phyloP scores from a whole-genome alignment of 768 basidiomycete species.

The Lanmaoa rubissima region DNA sequence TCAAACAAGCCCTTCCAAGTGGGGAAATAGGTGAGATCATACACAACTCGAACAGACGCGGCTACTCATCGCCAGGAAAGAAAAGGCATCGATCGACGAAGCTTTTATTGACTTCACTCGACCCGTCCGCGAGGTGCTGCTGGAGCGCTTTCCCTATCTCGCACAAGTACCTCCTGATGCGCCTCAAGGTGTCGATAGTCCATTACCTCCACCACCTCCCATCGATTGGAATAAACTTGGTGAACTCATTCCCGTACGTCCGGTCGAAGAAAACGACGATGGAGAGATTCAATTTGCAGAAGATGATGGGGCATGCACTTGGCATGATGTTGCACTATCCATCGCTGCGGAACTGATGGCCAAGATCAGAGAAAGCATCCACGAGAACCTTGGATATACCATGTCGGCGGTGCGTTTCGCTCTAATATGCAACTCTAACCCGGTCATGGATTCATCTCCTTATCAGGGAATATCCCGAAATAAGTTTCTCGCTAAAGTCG shows the following conservation, averaged over 20 bases:
- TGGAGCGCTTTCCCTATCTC: slow-evolving; percentile 77
- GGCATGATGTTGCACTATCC: slow-evolving; percentile 91
- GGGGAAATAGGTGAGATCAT: slow-evolving; percentile 73
- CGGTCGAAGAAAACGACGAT: slow-evolving; percentile 25
- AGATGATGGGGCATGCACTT: slow-evolving; percentile 49
- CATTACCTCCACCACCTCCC: slow-evolving; percentile 69
- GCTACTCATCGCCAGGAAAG: slow-evolving; percentile 38
- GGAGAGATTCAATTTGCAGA: slow-evolving; percentile 14
- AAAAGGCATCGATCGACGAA: slow-evolving; percentile 98
- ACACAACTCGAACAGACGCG: background rate
- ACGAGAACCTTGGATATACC: slow-evolving; percentile 79
- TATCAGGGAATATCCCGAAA: slow-evolving; percentile 84
- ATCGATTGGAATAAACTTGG: slow-evolving; percentile 61
- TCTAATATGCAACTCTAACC: background rate
- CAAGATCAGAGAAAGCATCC: slow-evolving; percentile 68
- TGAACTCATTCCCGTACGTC: slow-evolving; percentile 58
- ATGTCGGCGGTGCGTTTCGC: slow-evolving; percentile 73
- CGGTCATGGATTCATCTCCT: background rate
- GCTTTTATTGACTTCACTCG: slow-evolving; percentile 91
- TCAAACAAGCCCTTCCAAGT: slow-evolving; percentile 73
- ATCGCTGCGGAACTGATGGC: slow-evolving; percentile 86
- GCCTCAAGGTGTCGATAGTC: slow-evolving; percentile 69
- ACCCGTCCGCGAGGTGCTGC: slow-evolving; percentile 71
- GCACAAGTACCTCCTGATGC: slow-evolving; percentile 65
- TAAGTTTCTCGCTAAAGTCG: slow-evolving; percentile 92